phyloP scores from a whole-genome alignment of 148 eudicot species.

The Drosera capensis region DNA sequence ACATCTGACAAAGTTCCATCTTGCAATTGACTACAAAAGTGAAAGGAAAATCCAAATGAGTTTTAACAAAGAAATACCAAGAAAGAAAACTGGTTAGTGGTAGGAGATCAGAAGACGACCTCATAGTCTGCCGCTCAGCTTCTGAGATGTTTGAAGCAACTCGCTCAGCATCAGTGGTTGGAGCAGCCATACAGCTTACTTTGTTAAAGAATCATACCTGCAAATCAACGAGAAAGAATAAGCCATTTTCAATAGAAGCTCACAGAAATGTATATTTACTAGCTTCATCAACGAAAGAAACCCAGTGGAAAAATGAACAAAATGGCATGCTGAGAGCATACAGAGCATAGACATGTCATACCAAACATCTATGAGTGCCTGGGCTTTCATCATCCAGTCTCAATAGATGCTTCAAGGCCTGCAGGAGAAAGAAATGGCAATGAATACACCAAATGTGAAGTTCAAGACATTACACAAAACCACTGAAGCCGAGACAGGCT shows the following conservation, averaged over 20 bases:
- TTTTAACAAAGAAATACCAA: background rate
- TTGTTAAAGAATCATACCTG: slow-evolving; percentile 77
- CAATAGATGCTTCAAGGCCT: slow-evolving; percentile 83
- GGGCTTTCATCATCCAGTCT: slow-evolving; percentile 81
- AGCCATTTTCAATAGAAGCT: background rate
- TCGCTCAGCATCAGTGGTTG: slow-evolving; percentile 55
- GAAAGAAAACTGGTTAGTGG: background rate
- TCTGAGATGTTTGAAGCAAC: slow-evolving; percentile 69
- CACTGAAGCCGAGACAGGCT: background rate
- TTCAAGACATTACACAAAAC: background rate
- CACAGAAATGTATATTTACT: background rate
- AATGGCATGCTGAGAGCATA: background rate
- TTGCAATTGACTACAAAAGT: slow-evolving; percentile 50
- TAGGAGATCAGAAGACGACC: slow-evolving; percentile 23
- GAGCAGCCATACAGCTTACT: slow-evolving; percentile 67
- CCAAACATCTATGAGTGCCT: slow-evolving; percentile 86
- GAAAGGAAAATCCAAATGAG: slow-evolving; percentile 2
- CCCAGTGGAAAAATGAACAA: background rate
- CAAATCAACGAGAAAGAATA: slow-evolving; percentile 6
- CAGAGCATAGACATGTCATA: slow-evolving; percentile 27
- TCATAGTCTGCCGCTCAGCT: slow-evolving; percentile 67
- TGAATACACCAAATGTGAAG: background rate
- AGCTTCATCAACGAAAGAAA: background rate
- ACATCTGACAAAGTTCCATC: slow-evolving; percentile 61
- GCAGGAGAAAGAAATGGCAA: slow-evolving; percentile 7